Conservation (phyloP, 192 early-diverging fungal genomes). For the Backusella australiensis region DNA sequence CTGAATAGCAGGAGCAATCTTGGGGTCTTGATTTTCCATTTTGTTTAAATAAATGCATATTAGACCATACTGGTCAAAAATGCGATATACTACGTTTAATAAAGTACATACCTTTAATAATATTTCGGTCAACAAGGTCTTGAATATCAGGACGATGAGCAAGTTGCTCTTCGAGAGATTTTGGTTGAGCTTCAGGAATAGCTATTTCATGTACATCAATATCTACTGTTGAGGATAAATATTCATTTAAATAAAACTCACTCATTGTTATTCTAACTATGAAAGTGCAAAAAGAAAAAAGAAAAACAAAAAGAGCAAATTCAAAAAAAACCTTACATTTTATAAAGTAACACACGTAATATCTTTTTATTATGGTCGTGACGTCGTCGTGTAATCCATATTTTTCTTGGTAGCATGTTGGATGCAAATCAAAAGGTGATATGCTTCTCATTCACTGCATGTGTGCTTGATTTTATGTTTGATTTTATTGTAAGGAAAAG, state of each 20-base stretch:
- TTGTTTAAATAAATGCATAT: background rate
- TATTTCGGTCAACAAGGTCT: slow-evolving; percentile 56
- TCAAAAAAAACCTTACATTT: background rate
- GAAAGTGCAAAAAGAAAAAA: background rate
- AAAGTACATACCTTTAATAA: slow-evolving; percentile 45
- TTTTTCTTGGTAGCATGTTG: background rate
- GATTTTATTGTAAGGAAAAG: background rate
- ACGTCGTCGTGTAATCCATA: background rate
- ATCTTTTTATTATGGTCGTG: background rate
- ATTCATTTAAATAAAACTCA: background rate
- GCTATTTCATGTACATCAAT: background rate
- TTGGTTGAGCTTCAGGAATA: slow-evolving; percentile 14
- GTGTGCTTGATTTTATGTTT: background rate
- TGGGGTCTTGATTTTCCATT: slow-evolving; percentile 35
- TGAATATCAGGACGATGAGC: slow-evolving; percentile 54
- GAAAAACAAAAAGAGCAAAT: background rate
- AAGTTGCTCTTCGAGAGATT: slow-evolving; percentile 48
- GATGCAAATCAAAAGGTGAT: background rate
- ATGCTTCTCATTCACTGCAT: background rate
- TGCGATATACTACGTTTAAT: background rate
- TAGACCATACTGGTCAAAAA: background rate
- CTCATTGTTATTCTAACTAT: background rate
- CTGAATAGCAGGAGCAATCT: slow-evolving; percentile 49
- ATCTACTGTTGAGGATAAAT: background rate
- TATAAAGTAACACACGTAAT: slow-evolving; percentile 1